Percentiles rank a stretch among this genome's conserved stretches.
These are phyloP conservation scores for Exophiala calicioides DNA, from an alignment of 2,329 filamentous ascomycete genomes.

Conservation along the genomic window DNA sequence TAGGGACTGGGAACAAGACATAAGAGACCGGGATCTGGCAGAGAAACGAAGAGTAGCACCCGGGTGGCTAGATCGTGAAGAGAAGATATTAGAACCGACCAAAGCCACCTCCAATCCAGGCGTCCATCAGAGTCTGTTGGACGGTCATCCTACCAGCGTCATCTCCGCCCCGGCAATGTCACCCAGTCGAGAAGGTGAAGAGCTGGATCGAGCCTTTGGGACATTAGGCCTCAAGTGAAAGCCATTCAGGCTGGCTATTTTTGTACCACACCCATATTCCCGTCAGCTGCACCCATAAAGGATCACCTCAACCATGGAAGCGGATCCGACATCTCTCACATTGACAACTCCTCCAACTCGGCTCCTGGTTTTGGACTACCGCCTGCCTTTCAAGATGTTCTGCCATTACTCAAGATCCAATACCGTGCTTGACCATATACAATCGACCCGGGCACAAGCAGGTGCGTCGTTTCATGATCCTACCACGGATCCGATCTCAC, in stretches of 20 bases:
- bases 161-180: conserved; percentile 42
- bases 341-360: too few relatives aligned
- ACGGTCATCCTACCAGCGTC: conserved; percentile 36
- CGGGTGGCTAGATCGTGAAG: conserved; percentile 64
- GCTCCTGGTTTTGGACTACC: too few relatives aligned
- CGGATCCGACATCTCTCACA: too few relatives aligned
- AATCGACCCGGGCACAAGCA: too few relatives aligned
- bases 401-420: too few relatives aligned
- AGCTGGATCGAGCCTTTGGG: conserved; percentile 57
- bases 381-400: too few relatives aligned
- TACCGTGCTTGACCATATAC: too few relatives aligned
- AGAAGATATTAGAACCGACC: conserved; percentile 59
- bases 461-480: not conserved
- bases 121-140: conserved; percentile 35
- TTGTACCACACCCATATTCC: conserved; percentile 14
- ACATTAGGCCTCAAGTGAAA: conserved; percentile 47
- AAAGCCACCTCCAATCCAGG: conserved; percentile 26
- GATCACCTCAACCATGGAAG: too few relatives aligned
- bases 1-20: conserved; percentile 66
- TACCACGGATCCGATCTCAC: conserved; percentile 1
- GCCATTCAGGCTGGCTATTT: not conserved
- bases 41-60: conserved; percentile 66
- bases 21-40: conserved; percentile 59
- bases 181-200: conserved; percentile 51
- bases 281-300: too few relatives aligned